These are phyloP conservation scores for Cadophora sp. DNA, from an alignment of 2,329 filamentous ascomycete species.

Conservation along the genomic window DNA sequence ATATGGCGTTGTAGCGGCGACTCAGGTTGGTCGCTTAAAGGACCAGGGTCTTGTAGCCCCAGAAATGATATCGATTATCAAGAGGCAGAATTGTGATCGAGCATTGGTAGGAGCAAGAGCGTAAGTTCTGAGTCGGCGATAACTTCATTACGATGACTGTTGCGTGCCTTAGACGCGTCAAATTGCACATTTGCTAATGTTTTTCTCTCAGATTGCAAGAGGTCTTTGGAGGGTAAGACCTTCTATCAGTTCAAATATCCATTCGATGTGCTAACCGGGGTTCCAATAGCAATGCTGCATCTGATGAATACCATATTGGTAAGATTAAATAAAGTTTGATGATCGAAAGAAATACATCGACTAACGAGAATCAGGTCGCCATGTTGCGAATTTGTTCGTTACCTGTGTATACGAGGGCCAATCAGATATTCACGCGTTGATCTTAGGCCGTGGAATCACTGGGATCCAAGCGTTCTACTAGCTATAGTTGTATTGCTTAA, in stretches of 20 bases:
- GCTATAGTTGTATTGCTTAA: neutral
- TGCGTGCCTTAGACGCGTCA: no score
- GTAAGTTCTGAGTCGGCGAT: no score
- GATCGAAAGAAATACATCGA: no score
- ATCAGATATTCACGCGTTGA: constrained; percentile 81
- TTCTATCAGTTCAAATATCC: no score
- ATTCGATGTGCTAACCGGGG: no score
- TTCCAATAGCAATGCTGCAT: no score
- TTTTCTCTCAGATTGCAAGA: constrained; percentile 91
- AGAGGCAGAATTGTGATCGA: constrained; percentile 95
- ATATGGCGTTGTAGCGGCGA: constrained; percentile 87
- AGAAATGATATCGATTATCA: constrained; percentile 97
- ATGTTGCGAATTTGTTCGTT: constrained; percentile 95
- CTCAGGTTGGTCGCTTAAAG: constrained; percentile 92
- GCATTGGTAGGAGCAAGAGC: constrained; percentile 81
- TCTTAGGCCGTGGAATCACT: constrained; percentile 12
- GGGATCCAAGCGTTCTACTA: constrained; percentile 8
- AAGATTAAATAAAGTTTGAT: no score
- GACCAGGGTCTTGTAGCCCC: constrained; percentile 86
- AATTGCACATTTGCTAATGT: no score
- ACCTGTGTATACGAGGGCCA: constrained; percentile 98
- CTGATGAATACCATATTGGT: constrained; percentile 95
- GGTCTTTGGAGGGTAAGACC: constrained; percentile 93
- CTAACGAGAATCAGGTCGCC: no score
- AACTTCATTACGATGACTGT: no score